A percentile compares a stretch with the other conserved stretches of the same genome.
These are phyloP conservation scores for Podospora australis DNA, from an alignment of 495 filamentous ascomycete species.

Conservation along the genomic window DNA sequence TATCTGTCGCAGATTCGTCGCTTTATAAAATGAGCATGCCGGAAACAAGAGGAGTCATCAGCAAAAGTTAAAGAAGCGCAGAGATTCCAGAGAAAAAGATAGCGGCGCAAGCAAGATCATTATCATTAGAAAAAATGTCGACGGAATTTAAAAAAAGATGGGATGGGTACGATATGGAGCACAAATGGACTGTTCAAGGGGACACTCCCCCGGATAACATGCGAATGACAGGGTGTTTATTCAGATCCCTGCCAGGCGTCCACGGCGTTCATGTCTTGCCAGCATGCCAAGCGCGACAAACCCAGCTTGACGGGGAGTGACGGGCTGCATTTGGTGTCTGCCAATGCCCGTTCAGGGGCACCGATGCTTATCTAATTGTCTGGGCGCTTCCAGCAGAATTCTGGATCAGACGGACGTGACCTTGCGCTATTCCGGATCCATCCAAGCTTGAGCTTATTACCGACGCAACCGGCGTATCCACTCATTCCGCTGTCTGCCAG, in stretches of 20 bases:
- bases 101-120: slow-evolving; percentile 5
- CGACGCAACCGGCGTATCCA: not conserved
- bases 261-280: not conserved
- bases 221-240: slow-evolving; percentile 12
- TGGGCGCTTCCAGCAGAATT: not conserved
- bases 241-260: slow-evolving; percentile 5
- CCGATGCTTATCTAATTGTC: too few relatives aligned
- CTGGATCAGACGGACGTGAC: not conserved
- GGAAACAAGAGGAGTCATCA: not conserved
- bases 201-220: slow-evolving; percentile 1
- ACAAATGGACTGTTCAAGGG: slow-evolving; percentile 7
- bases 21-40: slow-evolving; percentile 8
- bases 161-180: slow-evolving; percentile 8
- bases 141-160: slow-evolving; percentile 6
- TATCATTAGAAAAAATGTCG: not conserved
- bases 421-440: not conserved
- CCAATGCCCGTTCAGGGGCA: not conserved
- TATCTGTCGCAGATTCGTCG: slow-evolving; percentile 1
- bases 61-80: not conserved
- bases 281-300: not conserved
- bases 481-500: not conserved
- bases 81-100: not conserved
- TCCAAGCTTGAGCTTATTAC: not conserved
- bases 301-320: slow-evolving; percentile 2
- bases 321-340: not conserved